phyloP scores from a whole-genome alignment of 2,329 filamentous ascomycete genomes.

The Neopestalotiopsis sp. region DNA sequence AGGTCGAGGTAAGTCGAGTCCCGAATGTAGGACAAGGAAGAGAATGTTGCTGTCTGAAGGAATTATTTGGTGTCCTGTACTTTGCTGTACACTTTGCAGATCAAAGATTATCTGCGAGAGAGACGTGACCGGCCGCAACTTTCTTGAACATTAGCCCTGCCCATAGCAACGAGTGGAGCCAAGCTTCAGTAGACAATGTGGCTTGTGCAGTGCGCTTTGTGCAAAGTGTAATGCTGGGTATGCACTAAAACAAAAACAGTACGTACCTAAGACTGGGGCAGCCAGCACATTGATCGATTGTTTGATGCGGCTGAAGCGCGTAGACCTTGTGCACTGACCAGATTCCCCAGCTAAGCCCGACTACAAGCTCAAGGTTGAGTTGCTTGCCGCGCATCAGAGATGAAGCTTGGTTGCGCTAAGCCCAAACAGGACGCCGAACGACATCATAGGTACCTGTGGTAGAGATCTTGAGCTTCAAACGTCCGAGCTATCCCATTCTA shows the following conservation, averaged over 20 bases:
- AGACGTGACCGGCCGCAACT: not conserved
- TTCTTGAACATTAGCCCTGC: constrained; percentile 1
- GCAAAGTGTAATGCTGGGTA: not conserved
- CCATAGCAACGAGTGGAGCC: constrained; percentile 1
- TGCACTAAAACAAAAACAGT: not conserved
- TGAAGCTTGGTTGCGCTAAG: not conserved
- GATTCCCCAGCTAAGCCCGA: not conserved
- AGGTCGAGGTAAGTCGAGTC: not conserved
- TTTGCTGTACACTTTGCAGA: not conserved
- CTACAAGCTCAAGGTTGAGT: too few species aligned
- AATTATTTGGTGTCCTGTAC: not conserved
- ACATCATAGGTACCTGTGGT: constrained; percentile 17
- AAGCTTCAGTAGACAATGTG: not conserved
- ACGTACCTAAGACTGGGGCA: not conserved
- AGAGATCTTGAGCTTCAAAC: constrained; percentile 9
- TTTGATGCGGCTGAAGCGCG: not conserved
- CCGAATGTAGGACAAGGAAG: not conserved
- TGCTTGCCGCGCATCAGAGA: too few species aligned
- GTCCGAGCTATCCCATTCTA: not conserved
- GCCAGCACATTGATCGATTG: not conserved
- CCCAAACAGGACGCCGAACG: constrained; percentile 4
- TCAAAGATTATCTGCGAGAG: not conserved
- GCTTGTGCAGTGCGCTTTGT: not conserved
- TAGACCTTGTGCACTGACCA: not conserved
- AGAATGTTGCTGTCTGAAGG: not conserved